Conservation (phyloP, 345 rosid species). For the Excoecaria cochinchinensis region DNA sequence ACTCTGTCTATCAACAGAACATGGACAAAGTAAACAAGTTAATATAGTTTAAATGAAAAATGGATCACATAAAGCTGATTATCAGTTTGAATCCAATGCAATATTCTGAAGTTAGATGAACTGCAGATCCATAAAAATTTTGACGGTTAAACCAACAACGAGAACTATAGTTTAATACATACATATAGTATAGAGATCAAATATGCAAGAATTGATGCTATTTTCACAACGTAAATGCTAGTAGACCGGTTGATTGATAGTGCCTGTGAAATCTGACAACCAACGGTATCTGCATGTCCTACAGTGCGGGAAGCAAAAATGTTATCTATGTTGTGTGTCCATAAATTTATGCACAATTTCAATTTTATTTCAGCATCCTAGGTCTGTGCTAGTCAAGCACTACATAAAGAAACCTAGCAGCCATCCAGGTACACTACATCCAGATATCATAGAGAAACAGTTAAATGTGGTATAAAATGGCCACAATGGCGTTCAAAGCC, state of each 20-base stretch:
- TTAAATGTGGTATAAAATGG: background rate
- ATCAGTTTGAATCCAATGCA: background rate
- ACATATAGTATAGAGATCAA: slow-evolving; percentile 1
- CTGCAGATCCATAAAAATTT: background rate
- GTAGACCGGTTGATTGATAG: background rate
- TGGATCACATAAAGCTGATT: background rate
- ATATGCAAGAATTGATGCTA: background rate
- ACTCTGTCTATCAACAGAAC: slow-evolving; percentile 67
- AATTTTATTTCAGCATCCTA: background rate
- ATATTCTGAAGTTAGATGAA: slow-evolving; percentile 17
- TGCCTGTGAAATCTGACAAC: background rate
- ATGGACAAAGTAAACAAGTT: slow-evolving; percentile 14
- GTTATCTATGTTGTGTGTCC: background rate
- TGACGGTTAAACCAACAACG: background rate
- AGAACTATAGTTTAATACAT: background rate
- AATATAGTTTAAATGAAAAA: background rate
- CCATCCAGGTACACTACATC: background rate
- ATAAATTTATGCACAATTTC: background rate
- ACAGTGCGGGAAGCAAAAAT: slow-evolving; percentile 2
- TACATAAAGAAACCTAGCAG: background rate
- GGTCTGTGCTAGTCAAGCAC: background rate
- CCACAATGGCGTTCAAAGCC: background rate
- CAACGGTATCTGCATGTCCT: background rate
- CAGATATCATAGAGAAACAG: background rate
- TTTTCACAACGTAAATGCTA: slow-evolving; percentile 7